Evolutionary conservation across 106 monocot genomes (phyloP), one percentile per base, ranked within the genome.

Genomic region (Phalaenopsis equestris): DNA sequence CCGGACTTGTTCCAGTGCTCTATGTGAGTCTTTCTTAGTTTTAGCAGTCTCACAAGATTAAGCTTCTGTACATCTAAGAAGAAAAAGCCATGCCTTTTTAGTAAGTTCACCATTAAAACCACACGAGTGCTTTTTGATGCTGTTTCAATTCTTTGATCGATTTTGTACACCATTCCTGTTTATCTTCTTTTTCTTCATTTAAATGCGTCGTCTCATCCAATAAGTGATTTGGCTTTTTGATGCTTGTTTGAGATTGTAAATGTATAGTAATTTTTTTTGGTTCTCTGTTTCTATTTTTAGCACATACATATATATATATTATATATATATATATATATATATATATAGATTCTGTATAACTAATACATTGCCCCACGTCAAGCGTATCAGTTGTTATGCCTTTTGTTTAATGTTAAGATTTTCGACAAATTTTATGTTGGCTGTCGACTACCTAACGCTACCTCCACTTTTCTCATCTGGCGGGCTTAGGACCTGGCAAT

Each of bases 1-100:
- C 91, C 61, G 98, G 98, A 55, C 77, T 98, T 55, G 98, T 98
- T 68, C 98, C 98, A 47, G 98, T 98, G 83, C 92, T 98, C 16
- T 98, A 98, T 78, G 94, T 98, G 42, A 89, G 85, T 82, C 82
- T 86, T 30, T 83, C 89, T 70, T 70, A 21, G 39, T 39, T 70
- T 52, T 48, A 48, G 48, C 52, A 12, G 10, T 52, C 52, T 52
- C 52, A 52, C 52, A 52, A 52, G 52, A 52, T 52, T 52, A 65
- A 65, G 24, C 64, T 61, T 61, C 21, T 19, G n/a, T 19, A 61
- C 61, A n/a, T 21, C 0, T 23, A 23, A 21, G 61, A 19, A 21
- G 21, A 61, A 4, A n/a, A 1, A 61, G n/a, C 1, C 61, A 5
- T 61, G 61, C 61, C 48, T 61, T n/a, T 0, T 65, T 65, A 21